Evolutionary conservation across 2,329 filamentous ascomycete genomes (phyloP).

Genomic region (Phialemoniopsis sp.): DNA sequence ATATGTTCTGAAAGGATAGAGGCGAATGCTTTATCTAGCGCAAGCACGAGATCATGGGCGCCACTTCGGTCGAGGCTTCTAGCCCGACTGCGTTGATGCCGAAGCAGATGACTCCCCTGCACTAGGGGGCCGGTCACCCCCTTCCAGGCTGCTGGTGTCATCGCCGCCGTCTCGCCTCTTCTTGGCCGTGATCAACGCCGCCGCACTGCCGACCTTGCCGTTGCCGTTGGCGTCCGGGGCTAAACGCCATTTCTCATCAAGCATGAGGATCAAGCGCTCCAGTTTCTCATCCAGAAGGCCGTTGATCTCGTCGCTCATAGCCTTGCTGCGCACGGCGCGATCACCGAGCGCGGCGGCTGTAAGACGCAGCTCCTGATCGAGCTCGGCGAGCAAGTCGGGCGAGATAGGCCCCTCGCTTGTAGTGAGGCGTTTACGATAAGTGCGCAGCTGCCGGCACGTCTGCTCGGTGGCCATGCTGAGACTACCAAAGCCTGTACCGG

Average conservation of each 20-base stretch:
- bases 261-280: slow-evolving; percentile 63
- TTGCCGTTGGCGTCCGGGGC: not conserved
- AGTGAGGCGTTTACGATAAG: slow-evolving; percentile 59
- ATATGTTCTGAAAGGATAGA: too few species aligned
- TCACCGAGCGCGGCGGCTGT: slow-evolving; percentile 59
- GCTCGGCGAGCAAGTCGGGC: slow-evolving; percentile 54
- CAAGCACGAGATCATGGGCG: too few species aligned
- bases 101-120: too few species aligned
- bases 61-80: too few species aligned
- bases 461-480: slow-evolving; percentile 63
- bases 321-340: slow-evolving; percentile 44
- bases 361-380: slow-evolving; percentile 61
- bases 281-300: slow-evolving; percentile 73
- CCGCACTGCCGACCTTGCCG: too few species aligned
- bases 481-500: slow-evolving; percentile 40
- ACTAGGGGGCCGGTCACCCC: too few species aligned
- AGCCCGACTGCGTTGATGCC: too few species aligned
- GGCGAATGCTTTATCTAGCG: too few species aligned
- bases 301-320: slow-evolving; percentile 54
- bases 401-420: slow-evolving; percentile 50
- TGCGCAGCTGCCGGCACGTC: slow-evolving; percentile 55
- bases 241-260: slow-evolving; percentile 66
- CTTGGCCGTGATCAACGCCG: too few species aligned
- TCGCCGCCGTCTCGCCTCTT: too few species aligned
- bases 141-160: too few species aligned